A percentile compares a stretch with the other conserved stretches of the same genome.
Evolutionary conservation across 495 filamentous ascomycete genomes (phyloP).

Genomic region (Tetracladium setigerum): DNA sequence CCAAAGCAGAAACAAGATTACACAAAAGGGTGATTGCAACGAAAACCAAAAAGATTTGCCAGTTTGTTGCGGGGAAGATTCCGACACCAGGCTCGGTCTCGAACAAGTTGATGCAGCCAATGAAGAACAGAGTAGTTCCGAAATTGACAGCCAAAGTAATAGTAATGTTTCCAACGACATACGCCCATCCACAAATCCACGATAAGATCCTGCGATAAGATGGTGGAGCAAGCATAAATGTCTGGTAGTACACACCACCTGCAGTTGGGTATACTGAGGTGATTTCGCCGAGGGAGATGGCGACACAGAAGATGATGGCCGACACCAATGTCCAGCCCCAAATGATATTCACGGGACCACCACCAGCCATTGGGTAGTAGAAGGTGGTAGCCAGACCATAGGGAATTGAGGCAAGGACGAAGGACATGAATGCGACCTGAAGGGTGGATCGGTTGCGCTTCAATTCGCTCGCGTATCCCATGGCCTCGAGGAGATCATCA

Average conservation of each 20-base stretch:
- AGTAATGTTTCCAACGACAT: constrained; percentile 61
- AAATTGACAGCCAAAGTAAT: constrained; percentile 65
- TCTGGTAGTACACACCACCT: constrained; percentile 49
- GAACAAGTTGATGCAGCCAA: constrained; percentile 47
- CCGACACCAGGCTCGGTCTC: constrained; percentile 28
- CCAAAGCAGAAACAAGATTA: constrained; percentile 46
- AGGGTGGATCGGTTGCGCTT: constrained; percentile 43
- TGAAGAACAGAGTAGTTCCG: constrained; percentile 48
- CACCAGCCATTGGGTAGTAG: constrained; percentile 58
- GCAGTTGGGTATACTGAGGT: constrained; percentile 49
- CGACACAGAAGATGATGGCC: constrained; percentile 43
- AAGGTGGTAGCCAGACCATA: constrained; percentile 65
- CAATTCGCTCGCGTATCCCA: constrained; percentile 46
- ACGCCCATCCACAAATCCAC: constrained; percentile 62
- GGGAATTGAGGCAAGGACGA: constrained; percentile 47
- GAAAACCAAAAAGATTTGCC: constrained; percentile 55
- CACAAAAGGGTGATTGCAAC: constrained; percentile 47
- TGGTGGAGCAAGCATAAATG: constrained; percentile 43
- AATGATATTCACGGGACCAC: constrained; percentile 57
- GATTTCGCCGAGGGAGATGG: constrained; percentile 46
- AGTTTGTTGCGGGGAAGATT: constrained; percentile 37
- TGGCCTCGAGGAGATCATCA: constrained; percentile 40
- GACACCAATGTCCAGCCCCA: constrained; percentile 51
- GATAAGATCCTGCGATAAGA: constrained; percentile 38
- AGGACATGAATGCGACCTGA: constrained; percentile 51